Percentiles rank a stretch among this genome's conserved stretches.
Evolutionary conservation across 805 yeast species (phyloP).

Genomic region (Candida ipomoeae): DNA sequence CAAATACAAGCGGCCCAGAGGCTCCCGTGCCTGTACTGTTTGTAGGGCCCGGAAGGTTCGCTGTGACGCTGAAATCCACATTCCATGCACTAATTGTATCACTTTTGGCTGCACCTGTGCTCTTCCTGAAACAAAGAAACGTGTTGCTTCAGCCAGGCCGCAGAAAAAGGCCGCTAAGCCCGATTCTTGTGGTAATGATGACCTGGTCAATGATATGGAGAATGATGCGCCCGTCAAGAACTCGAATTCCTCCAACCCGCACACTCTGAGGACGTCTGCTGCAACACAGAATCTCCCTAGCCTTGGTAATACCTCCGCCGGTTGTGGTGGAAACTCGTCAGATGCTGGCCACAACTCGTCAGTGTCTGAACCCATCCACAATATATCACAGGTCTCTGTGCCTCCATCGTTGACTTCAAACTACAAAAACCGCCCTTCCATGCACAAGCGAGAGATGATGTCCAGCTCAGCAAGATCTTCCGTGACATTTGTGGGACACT

Average conservation of each 20-base stretch:
- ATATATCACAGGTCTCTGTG: conserved; percentile 38
- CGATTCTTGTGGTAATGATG: neutral
- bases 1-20: conserved; percentile 53
- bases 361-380: conserved; percentile 34
- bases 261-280: neutral
- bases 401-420: conserved; percentile 42
- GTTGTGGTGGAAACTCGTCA: neutral
- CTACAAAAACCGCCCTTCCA: conserved; percentile 37
- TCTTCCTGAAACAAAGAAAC: conserved; percentile 57
- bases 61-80: conserved; percentile 61
- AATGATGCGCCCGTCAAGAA: neutral
- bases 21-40: conserved; percentile 71
- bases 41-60: conserved; percentile 78
- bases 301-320: neutral
- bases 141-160: conserved; percentile 20
- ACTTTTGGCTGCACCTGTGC: conserved; percentile 70
- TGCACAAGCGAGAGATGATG: conserved; percentile 32
- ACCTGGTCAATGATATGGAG: neutral
- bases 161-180: conserved; percentile 9
- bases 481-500: conserved; percentile 51
- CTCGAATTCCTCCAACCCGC: neutral
- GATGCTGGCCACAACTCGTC: conserved; percentile 9
- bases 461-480: conserved; percentile 21
- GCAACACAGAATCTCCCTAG: neutral
- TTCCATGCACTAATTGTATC: conserved; percentile 59